Percentiles rank a stretch among this genome's conserved stretches.
Conservation (phyloP, 2,329 filamentous ascomycete species). For the Arthrobotrys megalospora region DNA sequence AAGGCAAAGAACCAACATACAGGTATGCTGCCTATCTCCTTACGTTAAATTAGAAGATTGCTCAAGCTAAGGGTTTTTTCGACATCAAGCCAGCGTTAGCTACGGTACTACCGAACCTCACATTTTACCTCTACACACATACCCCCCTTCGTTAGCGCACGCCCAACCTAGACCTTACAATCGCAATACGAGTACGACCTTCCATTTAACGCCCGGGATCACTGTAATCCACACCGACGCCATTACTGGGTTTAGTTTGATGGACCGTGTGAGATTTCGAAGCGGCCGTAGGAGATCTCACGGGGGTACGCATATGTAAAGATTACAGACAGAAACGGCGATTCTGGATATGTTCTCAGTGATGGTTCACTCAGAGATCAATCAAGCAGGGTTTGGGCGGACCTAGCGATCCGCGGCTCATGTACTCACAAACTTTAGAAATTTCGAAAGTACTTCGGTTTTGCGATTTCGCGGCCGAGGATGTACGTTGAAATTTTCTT, state of each 20-base stretch:
- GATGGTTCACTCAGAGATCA: not conserved
- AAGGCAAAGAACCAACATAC: not conserved
- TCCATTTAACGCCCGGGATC: not conserved
- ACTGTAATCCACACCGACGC: not conserved
- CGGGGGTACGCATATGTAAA: no score
- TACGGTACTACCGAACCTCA: not conserved
- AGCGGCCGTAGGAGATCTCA: not conserved
- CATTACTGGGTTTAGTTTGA: not conserved
- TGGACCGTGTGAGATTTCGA: not conserved
- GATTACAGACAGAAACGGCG: no score
- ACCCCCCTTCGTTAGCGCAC: not conserved
- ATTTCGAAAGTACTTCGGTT: no score
- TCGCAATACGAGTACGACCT: not conserved
- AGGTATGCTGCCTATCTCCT: not conserved
- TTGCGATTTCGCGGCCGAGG: no score
- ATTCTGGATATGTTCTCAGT: no score
- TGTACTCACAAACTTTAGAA: no score
- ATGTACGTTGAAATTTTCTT: no score
- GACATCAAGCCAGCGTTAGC: not conserved
- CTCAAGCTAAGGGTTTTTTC: not conserved
- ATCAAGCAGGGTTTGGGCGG: not conserved
- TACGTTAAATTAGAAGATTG: not conserved
- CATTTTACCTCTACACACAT: not conserved
- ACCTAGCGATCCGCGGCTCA: no score
- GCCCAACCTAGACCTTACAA: not conserved